Evolutionary conservation across 139 green algal genomes (phyloP).

Genomic region (Chlamydomonas sphaeroides): DNA sequence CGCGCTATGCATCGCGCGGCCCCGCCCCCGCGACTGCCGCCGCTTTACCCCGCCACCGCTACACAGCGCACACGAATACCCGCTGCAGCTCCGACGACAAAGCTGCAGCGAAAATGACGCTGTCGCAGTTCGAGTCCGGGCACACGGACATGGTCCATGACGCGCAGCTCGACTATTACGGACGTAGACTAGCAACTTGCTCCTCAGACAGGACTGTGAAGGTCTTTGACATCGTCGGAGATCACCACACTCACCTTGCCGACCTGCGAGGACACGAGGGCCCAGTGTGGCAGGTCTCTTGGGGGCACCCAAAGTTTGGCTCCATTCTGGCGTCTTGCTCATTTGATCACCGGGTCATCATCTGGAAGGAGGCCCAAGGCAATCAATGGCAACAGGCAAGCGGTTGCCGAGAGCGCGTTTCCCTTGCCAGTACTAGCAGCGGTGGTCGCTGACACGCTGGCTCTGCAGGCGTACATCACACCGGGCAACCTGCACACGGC

Average conservation of each 20-base stretch:
- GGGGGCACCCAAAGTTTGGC: conserved; percentile 97
- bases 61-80: too few relatives aligned
- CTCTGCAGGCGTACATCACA: conserved; percentile 63
- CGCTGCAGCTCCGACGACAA: too few relatives aligned
- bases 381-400: conserved; percentile 80
- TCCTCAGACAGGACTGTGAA: conserved; percentile 92
- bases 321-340: conserved; percentile 89
- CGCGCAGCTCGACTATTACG: conserved; percentile 97
- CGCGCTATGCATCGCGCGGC: too few relatives aligned
- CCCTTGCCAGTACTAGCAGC: too few relatives aligned
- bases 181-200: conserved; percentile 90
- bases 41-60: too few relatives aligned
- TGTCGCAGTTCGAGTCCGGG: conserved; percentile 80
- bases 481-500: conserved; percentile 66
- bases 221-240: conserved; percentile 84
- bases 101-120: conserved; percentile 23
- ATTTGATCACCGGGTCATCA: conserved; percentile 93
- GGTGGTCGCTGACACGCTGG: background rate
- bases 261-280: conserved; percentile 94
- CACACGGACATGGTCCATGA: conserved; percentile 93
- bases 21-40: too few relatives aligned
- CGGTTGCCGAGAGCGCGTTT: too few relatives aligned
- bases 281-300: conserved; percentile 88
- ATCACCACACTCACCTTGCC: conserved; percentile 68
- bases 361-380: conserved; percentile 91